Percentiles rank a stretch among this genome's conserved stretches.
Evolutionary conservation across 495 filamentous ascomycete genomes (phyloP).

Genomic region (Penicillium coffeae): DNA sequence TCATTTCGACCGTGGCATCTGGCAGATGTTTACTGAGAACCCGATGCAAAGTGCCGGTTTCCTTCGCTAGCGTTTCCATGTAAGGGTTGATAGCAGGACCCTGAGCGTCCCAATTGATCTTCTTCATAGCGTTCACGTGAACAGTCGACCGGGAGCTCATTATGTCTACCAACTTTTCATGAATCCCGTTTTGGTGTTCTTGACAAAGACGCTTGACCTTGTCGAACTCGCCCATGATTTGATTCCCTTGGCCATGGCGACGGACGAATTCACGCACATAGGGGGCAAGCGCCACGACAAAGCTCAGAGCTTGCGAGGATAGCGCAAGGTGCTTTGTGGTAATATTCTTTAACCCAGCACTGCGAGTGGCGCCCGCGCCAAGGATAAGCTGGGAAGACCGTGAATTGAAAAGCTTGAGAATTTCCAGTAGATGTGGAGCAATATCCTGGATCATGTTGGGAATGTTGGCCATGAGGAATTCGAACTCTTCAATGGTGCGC

Average conservation of each 20-base stretch:
- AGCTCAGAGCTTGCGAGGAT: constrained; percentile 83
- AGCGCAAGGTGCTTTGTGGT: constrained; percentile 93
- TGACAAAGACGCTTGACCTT: constrained; percentile 84
- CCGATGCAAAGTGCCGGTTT: constrained; percentile 82
- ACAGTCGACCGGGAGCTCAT: constrained; percentile 75
- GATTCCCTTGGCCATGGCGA: constrained; percentile 62
- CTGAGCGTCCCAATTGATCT: constrained; percentile 67
- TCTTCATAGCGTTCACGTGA: constrained; percentile 72
- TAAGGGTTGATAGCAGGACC: constrained; percentile 57
- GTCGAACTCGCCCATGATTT: constrained; percentile 84
- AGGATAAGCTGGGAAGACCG: constrained; percentile 91
- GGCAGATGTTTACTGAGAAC: constrained; percentile 83
- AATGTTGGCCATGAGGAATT: constrained; percentile 76
- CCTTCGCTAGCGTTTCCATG: constrained; percentile 88
- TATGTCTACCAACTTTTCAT: constrained; percentile 94
- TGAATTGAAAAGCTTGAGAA: constrained; percentile 88
- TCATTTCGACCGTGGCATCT: constrained; percentile 71
- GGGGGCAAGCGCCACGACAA: constrained; percentile 81
- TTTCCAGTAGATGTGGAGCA: constrained; percentile 64
- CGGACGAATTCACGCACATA: constrained; percentile 89
- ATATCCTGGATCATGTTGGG: constrained; percentile 86
- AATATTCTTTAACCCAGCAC: constrained; percentile 93
- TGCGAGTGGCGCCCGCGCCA: constrained; percentile 84
- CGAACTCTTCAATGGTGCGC: constrained; percentile 72
- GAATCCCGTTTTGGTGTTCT: constrained; percentile 89